These are phyloP conservation scores for Lagenidium sp. DNA, from an alignment of 352 stramenopile genomes.

Conservation along the genomic window DNA sequence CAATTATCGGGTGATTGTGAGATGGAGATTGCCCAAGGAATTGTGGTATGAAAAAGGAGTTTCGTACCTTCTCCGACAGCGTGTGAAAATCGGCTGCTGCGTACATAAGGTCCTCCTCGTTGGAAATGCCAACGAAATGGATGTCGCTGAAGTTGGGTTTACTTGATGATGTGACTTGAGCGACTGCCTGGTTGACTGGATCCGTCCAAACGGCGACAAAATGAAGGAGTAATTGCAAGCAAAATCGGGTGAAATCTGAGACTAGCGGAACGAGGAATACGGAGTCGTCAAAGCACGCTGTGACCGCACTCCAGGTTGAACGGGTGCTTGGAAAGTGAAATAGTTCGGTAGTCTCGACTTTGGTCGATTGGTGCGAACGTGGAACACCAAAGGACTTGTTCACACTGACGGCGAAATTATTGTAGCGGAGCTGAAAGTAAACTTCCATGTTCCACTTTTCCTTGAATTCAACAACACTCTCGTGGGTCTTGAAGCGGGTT, in stretches of 20 bases:
- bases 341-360: too few species aligned
- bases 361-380: too few species aligned
- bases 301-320: conserved; percentile 32
- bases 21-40: too few species aligned
- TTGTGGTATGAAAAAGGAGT: background rate
- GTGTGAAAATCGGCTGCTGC: conserved; percentile 70
- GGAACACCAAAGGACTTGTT: conserved; percentile 41
- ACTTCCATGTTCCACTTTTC: conserved; percentile 86
- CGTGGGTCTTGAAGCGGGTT: conserved; percentile 53
- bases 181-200: conserved; percentile 33
- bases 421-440: conserved; percentile 75
- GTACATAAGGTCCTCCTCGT: conserved; percentile 58
- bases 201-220: conserved; percentile 50
- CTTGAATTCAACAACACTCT: conserved; percentile 73
- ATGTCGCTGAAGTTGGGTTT: conserved; percentile 40
- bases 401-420: conserved; percentile 36
- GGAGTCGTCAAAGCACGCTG: conserved; percentile 44
- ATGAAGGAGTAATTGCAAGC: conserved; percentile 54
- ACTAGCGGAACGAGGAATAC: conserved; percentile 53
- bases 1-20: too few species aligned
- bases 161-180: conserved; percentile 24
- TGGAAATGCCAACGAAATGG: conserved; percentile 31
- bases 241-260: conserved; percentile 57
- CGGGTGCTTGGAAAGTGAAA: conserved; percentile 47
- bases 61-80: conserved; percentile 37